These are phyloP conservation scores for Phytophthora vignae DNA, from an alignment of 352 stramenopile genomes.

Conservation along the genomic window DNA sequence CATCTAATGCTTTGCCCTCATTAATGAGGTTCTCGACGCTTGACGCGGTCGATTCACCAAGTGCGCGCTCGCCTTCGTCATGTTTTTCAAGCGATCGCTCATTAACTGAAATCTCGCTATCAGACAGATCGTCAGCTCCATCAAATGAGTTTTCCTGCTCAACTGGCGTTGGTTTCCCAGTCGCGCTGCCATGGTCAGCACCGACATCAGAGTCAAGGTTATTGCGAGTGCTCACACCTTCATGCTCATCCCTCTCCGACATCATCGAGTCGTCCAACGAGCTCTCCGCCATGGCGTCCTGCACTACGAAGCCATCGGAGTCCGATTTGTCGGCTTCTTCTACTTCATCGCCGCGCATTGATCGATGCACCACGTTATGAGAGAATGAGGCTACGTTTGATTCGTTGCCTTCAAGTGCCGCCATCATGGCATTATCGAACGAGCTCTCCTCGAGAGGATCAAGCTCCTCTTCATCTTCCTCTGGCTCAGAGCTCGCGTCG, in stretches of 20 bases:
- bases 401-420: conserved; percentile 23
- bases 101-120: conserved; percentile 6
- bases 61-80: neutral
- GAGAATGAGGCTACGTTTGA: neutral
- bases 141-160: conserved; percentile 9
- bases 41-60: neutral
- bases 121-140: conserved; percentile 10
- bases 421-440: conserved; percentile 27
- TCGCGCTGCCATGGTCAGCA: neutral
- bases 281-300: conserved; percentile 11
- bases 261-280: conserved; percentile 21
- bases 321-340: conserved; percentile 18
- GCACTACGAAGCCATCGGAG: conserved; percentile 12
- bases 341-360: conserved; percentile 3
- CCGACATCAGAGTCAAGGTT: neutral
- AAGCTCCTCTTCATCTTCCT: conserved; percentile 8
- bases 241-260: conserved; percentile 8
- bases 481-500: conserved; percentile 7
- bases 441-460: conserved; percentile 32
- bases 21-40: neutral
- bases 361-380: neutral
- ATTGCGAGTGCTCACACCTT: neutral
- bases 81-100: conserved; percentile 1
- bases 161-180: neutral
- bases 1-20: neutral